phyloP scores from a whole-genome alignment of 768 basidiomycete genomes.

The Amanita phalloides region DNA sequence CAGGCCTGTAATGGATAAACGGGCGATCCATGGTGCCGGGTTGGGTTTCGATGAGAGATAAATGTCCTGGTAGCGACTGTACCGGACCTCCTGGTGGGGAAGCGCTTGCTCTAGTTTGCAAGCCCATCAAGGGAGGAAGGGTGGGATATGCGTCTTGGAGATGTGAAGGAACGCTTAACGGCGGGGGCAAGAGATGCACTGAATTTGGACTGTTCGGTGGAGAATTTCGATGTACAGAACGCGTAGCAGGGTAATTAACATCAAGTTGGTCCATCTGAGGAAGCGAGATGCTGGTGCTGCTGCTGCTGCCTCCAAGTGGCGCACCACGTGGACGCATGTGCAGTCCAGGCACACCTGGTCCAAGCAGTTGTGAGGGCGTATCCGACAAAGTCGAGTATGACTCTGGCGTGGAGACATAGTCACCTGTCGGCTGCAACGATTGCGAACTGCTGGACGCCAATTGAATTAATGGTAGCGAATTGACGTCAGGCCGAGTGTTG shows the following conservation, averaged over 20 bases:
- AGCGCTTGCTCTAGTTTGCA: constrained; percentile 6
- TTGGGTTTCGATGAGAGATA: neutral
- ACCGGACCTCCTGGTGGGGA: neutral
- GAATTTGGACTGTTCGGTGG: constrained; percentile 3
- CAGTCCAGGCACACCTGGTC: constrained; percentile 44
- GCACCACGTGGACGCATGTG: constrained; percentile 15
- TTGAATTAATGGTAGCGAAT: neutral
- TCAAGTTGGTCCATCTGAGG: neutral
- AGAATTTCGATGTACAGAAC: neutral
- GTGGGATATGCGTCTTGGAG: constrained; percentile 21
- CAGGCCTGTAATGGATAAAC: constrained; percentile 9
- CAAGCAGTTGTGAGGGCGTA: constrained; percentile 30
- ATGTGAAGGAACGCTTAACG: constrained; percentile 5
- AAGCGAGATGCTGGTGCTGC: neutral
- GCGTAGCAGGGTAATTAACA: neutral
- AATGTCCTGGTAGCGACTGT: neutral
- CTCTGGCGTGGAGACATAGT: constrained; percentile 13
- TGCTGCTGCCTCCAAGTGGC: neutral
- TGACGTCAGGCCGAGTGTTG: constrained; percentile 1
- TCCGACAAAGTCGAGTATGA: constrained; percentile 21
- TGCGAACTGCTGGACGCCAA: neutral
- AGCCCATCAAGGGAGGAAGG: constrained; percentile 22
- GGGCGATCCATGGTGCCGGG: constrained; percentile 4
- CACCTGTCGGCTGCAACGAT: neutral
- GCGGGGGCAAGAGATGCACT: neutral